phyloP scores from a whole-genome alignment of 805 yeast genomes.

The Kluyveromyces starmeri region DNA sequence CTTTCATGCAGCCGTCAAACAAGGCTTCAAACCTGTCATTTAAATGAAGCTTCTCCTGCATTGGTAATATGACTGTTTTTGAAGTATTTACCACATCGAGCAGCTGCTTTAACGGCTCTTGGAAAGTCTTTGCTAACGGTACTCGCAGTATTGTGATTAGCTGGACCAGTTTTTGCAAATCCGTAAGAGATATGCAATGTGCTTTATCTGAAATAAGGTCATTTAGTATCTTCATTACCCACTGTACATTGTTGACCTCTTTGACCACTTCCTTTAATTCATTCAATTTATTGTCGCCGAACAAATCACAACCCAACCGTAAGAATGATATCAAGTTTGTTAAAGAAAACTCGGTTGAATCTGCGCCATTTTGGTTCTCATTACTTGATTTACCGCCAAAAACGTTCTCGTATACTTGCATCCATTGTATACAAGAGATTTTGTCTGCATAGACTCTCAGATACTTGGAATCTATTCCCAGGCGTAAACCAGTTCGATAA shows the following conservation, averaged over 20 bases:
- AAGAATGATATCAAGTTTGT: conserved; percentile 12
- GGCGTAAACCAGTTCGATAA: conserved; percentile 9
- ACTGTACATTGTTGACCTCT: conserved; percentile 14
- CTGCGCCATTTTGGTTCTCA: too few relatives aligned
- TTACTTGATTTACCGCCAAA: too few relatives aligned
- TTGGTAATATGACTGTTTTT: conserved; percentile 12
- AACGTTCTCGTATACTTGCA: conserved; percentile 12
- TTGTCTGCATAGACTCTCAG: conserved; percentile 7
- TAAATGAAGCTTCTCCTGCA: conserved; percentile 8
- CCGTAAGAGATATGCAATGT: conserved; percentile 7
- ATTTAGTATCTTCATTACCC: conserved; percentile 8
- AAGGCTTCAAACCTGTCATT: too few relatives aligned
- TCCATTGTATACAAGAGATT: conserved; percentile 19
- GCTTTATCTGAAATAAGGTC: conserved; percentile 11
- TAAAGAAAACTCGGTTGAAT: conserved; percentile 9
- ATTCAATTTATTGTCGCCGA: conserved; percentile 12
- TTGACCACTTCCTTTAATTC: conserved; percentile 16
- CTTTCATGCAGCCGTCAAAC: conserved; percentile 5
- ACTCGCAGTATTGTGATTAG: too few relatives aligned
- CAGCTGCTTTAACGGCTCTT: too few relatives aligned
- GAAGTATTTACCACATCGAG: too few relatives aligned
- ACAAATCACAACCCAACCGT: conserved; percentile 15
- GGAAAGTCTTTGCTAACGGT: too few relatives aligned
- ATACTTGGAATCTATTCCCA: conserved; percentile 12
- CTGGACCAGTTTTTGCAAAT: conserved; percentile 6